Percentiles rank a stretch among this genome's conserved stretches.
These are phyloP conservation scores for Podaxis mareebaensis DNA, from an alignment of 768 basidiomycete species.

Conservation along the genomic window DNA sequence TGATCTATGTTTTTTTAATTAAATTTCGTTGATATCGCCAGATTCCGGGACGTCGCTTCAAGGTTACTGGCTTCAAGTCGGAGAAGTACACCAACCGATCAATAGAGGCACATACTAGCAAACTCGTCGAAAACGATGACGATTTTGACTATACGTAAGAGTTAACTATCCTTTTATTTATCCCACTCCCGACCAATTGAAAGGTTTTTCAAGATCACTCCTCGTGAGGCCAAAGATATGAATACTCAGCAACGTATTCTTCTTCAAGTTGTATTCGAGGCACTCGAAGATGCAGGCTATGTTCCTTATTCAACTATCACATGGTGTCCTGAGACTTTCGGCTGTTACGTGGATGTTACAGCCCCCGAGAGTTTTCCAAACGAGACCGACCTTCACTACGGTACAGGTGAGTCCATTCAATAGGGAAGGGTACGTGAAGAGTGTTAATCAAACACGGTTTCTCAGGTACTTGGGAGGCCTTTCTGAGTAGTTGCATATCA, in stretches of 20 bases:
- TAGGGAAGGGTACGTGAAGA: neutral
- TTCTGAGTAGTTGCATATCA: conserved; percentile 71
- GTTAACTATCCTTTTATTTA: neutral
- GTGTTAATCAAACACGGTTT: neutral
- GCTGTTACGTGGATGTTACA: conserved; percentile 67
- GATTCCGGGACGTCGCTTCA: conserved; percentile 66
- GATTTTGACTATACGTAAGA: conserved; percentile 61
- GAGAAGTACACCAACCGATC: conserved; percentile 33
- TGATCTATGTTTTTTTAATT: neutral
- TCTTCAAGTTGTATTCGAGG: conserved; percentile 65
- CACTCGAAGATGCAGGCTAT: conserved; percentile 71
- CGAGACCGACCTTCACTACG: conserved; percentile 70
- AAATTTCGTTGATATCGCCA: conserved; percentile 26
- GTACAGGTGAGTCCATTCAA: conserved; percentile 50
- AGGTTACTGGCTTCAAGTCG: conserved; percentile 39
- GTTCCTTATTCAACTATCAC: conserved; percentile 56
- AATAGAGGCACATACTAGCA: conserved; percentile 57
- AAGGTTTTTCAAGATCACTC: conserved; percentile 70
- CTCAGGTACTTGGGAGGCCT: conserved; percentile 66
- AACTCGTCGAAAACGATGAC: conserved; percentile 59
- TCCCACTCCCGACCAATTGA: neutral
- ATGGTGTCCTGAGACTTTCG: conserved; percentile 55
- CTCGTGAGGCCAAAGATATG: conserved; percentile 74
- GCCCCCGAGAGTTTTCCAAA: conserved; percentile 67
- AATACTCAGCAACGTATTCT: conserved; percentile 76